Conservation (phyloP, 257 asterid genomes). For the Penstemon barbatus region DNA sequence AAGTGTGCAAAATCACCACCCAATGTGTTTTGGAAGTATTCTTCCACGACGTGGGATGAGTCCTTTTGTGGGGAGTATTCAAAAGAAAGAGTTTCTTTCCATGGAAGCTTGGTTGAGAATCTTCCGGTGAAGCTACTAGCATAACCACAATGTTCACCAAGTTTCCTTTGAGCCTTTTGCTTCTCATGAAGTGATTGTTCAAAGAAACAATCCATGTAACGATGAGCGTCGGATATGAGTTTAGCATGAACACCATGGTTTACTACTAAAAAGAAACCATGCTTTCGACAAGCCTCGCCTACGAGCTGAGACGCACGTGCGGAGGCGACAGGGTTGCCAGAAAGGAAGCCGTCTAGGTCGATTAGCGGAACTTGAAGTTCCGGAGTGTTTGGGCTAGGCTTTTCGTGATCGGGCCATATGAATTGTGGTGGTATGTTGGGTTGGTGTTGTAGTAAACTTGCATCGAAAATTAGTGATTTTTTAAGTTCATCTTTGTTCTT, state of each 20-base stretch:
- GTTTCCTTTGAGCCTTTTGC: conserved; percentile 60
- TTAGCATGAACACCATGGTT: conserved; percentile 66
- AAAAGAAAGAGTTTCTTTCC: conserved; percentile 95
- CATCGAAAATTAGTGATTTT: conserved; percentile 48
- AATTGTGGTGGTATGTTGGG: conserved; percentile 62
- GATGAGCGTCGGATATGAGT: conserved; percentile 64
- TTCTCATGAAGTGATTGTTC: conserved; percentile 56
- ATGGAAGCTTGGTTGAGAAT: conserved; percentile 82
- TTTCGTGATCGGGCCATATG: conserved; percentile 91
- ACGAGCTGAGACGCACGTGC: conserved; percentile 51
- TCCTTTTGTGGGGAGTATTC: conserved; percentile 42
- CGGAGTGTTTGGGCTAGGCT: conserved; percentile 42
- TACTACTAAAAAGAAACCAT: conserved; percentile 76
- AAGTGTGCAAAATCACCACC: conserved; percentile 53
- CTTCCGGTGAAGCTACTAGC: conserved; percentile 92
- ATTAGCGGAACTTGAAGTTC: conserved; percentile 63
- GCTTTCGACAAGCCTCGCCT: conserved; percentile 64
- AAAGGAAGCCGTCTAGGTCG: conserved; percentile 69
- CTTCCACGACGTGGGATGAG: conserved; percentile 51
- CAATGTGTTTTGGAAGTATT: conserved; percentile 49
- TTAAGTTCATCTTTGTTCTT: conserved; percentile 11
- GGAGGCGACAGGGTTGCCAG: conserved; percentile 54
- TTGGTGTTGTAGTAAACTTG: conserved; percentile 42
- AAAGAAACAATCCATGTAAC: conserved; percentile 67
- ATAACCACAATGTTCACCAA: conserved; percentile 85